Base-by-base conservation (phyloP, 176 grass and related monocot genomes). In the Panicum miliaceum region DNA sequence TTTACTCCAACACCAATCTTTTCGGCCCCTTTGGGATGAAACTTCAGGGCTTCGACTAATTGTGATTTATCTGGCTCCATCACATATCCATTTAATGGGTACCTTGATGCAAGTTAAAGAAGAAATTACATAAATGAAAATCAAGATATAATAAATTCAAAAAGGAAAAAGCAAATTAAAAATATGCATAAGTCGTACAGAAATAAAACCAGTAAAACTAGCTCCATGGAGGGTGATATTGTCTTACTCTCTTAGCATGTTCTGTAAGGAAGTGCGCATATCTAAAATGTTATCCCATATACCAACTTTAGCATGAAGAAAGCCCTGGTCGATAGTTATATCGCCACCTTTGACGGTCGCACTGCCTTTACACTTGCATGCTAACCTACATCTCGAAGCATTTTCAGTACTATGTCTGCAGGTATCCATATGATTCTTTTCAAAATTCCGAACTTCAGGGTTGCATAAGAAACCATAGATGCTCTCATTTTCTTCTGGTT, bases 241-340 rank as follows among this genome's bases (percentile, higher is more conserved):
- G 45, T 79, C 87, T 93, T 91, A 98, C 96, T 93, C 86, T 82
- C 89, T 41, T 86, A 98, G 79, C 59, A 95, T 95, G 34, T 73
- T 88, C 19, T 78, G 87, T 58, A 98, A 93, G 50, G 72, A 90
- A 79, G 87, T 84, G 64, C 67, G 73, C 96, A 98, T 95, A 81
- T 92, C 91, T 45, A 95, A 84, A 81, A 98, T 91, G 81, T 89
- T 87, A 32, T 88, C 56, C 92, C 89, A 95, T 68, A 82, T 61
- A 75, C 91, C 83, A 86, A 92, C 77, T 83, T 86, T 87, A 34
- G 80, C 84, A 73, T 13, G 69, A 84, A 85, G 70, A 84, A 78
- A 84, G 29, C 89, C 68, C 52, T 52, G 77, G 47, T 75, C 75
- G 60, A 82, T 73, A 62, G 53, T 58, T 40, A 62, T 64, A 20